Evolutionary conservation across 2,329 filamentous ascomycete genomes (phyloP), one percentile per base, ranked within the genome.

Genomic region (Amauroascus niger): DNA sequence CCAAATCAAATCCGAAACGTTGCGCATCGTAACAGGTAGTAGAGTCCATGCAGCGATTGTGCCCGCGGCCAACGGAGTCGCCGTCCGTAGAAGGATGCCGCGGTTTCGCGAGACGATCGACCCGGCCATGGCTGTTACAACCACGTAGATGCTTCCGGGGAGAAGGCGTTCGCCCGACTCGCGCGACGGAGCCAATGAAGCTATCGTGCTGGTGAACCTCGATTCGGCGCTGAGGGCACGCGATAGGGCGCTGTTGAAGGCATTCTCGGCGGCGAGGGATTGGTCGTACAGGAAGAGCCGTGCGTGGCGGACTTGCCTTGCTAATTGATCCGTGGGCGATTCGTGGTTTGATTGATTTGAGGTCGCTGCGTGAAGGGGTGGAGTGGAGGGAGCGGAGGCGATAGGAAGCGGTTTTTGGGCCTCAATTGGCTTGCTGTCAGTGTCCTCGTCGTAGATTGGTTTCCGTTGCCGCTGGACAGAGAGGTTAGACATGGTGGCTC

Each of bases 51-150:
- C 89, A 54, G 89, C 87, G 53, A 83, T 83, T 58, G 95, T 74
- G 60, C 90, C 93, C 41, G 96, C 81, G 18, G 84, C 83, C 48
- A 91, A 71, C 9, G 93, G 93, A 1, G 87, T 79, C 1, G 83
- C 76, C 52, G 84, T 83, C 61, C 93, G 83, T 52, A 98, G 75
- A 58, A 95, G 69, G 58, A 97, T 79, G 70, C 86, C 90, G 63
- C 91, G 83, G 76, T 95, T 94, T 59, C 91, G 83, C 53, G 87
- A 82, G 53, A 96, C 76, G 68, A 98, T 97, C 70, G 83, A 89
- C 62, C 91, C 93, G 33, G 93, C 88, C 90, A 98, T 96, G 63
- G 88, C 84, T 40, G 90, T 85, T 46, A 98, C 90, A 28, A 96
- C 80, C 45, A 97, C 89, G 74, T 97, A 97, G 61, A 97, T 82